A percentile compares a stretch with the other conserved stretches of the same genome.
Evolutionary conservation across 495 filamentous ascomycete species (phyloP).

Genomic region (Podospora sp.): DNA sequence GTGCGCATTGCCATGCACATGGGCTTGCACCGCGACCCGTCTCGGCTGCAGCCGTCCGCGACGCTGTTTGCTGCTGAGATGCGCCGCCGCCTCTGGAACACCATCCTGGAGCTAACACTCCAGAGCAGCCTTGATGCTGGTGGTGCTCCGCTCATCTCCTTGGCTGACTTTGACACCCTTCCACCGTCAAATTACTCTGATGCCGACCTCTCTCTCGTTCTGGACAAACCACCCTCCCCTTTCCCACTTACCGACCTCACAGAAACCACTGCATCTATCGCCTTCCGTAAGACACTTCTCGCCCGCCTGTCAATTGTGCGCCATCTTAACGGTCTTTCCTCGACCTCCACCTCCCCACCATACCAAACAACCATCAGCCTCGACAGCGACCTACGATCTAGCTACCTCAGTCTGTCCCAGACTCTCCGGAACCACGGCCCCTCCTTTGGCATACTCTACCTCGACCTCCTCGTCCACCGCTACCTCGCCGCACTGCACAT

Average conservation of each 20-base stretch:
- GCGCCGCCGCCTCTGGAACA: constrained; percentile 65
- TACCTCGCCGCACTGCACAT: constrained; percentile 53
- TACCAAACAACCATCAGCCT: constrained; percentile 38
- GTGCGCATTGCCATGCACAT: constrained; percentile 33
- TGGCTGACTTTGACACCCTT: constrained; percentile 49
- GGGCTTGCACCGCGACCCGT: constrained; percentile 32
- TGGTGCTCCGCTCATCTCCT: constrained; percentile 53
- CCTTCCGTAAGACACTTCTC: constrained; percentile 49
- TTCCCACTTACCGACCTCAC: constrained; percentile 26
- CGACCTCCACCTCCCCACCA: constrained; percentile 11
- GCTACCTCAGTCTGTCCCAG: constrained; percentile 37
- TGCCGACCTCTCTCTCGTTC: constrained; percentile 34
- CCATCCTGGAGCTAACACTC: constrained; percentile 58
- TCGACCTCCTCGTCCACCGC: constrained; percentile 50
- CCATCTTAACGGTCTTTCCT: constrained; percentile 48
- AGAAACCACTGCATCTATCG: constrained; percentile 46
- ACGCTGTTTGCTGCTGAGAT: constrained; percentile 55
- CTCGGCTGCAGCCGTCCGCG: constrained; percentile 24
- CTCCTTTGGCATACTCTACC: constrained; percentile 24
- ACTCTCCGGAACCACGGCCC: not conserved
- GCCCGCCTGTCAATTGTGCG: constrained; percentile 38
- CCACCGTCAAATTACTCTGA: constrained; percentile 53
- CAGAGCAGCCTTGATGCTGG: constrained; percentile 57
- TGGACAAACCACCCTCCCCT: not conserved
- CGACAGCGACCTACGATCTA: constrained; percentile 39